Evolutionary conservation across 768 basidiomycete species (phyloP), one percentile per base, ranked within the genome.

Genomic region (Suillus spraguei): DNA sequence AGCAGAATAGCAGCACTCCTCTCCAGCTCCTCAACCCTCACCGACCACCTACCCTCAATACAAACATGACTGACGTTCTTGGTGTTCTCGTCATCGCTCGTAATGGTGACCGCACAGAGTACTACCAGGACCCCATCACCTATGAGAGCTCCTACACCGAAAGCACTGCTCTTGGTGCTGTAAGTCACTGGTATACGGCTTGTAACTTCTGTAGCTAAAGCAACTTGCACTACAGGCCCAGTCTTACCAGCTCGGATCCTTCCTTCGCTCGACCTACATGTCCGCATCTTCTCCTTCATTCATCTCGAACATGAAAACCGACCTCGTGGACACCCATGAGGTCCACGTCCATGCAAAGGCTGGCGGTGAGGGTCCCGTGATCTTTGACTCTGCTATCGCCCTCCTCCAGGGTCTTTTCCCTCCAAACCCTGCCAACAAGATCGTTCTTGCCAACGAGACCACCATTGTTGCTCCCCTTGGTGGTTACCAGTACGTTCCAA

Each of bases 401-500:
- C n/a, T n/a, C n/a, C n/a, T n/a, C n/a, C n/a, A n/a, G n/a, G n/a
- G n/a, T n/a, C n/a, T n/a, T n/a, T n/a, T n/a, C n/a, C n/a, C n/a
- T n/a, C n/a, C n/a, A n/a, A n/a, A n/a, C n/a, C n/a, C n/a, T n/a
- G n/a, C n/a, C n/a, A n/a, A n/a, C n/a, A n/a, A n/a, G n/a, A n/a
- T n/a, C n/a, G n/a, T n/a, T n/a, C n/a, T n/a, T n/a, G n/a, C n/a
- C n/a, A n/a, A n/a, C n/a, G n/a, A n/a, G n/a, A n/a, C n/a, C n/a
- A n/a, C n/a, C n/a, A n/a, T n/a, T n/a, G n/a, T n/a, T n/a, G n/a
- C n/a, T n/a, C n/a, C n/a, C n/a, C n/a, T 94, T 11, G 85, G 85
- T 17, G 91, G 92, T 3, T 95, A 94, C 75, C 92, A 94, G 76
- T 95, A 95, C 67, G 84, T 95, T 55, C 91, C 93, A 0, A 91